Conservation (phyloP, 73 alveolate genomes). For the Halteria grandinella region DNA sequence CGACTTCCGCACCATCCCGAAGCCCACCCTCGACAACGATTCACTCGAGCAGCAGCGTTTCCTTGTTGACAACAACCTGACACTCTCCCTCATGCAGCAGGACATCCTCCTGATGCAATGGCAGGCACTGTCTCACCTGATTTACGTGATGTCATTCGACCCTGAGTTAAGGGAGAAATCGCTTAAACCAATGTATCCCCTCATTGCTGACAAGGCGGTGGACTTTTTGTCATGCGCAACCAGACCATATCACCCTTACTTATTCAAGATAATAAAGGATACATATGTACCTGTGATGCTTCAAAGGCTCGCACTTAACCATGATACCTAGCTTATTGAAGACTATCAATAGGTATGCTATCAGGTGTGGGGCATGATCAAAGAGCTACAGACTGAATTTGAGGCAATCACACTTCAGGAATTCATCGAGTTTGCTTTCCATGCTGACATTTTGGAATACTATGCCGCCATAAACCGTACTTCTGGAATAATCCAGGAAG, state of each 20-base stretch:
- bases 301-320: no score
- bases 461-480: not conserved
- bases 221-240: conserved; percentile 27
- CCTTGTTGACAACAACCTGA: conserved; percentile 14
- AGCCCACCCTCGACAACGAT: conserved; percentile 20
- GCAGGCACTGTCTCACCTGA: conserved; percentile 19
- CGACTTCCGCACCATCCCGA: conserved; percentile 12
- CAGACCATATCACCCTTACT: no score
- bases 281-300: no score
- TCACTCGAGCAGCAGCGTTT: conserved; percentile 1
- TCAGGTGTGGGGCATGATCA: conserved; percentile 40
- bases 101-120: not conserved
- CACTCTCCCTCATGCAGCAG: conserved; percentile 9
- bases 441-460: conserved; percentile 17
- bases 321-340: no score
- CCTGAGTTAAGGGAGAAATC: not conserved
- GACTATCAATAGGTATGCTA: no score
- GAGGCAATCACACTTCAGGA: not conserved
- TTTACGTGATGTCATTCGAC: conserved; percentile 14
- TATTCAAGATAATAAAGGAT: no score
- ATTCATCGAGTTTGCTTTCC: conserved; percentile 50
- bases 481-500: not conserved
- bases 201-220: conserved; percentile 40
- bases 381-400: conserved; percentile 28
- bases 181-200: not conserved